phyloP scores from a whole-genome alignment of 2,329 filamentous ascomycete genomes.

The Aspergillus arachidicola region DNA sequence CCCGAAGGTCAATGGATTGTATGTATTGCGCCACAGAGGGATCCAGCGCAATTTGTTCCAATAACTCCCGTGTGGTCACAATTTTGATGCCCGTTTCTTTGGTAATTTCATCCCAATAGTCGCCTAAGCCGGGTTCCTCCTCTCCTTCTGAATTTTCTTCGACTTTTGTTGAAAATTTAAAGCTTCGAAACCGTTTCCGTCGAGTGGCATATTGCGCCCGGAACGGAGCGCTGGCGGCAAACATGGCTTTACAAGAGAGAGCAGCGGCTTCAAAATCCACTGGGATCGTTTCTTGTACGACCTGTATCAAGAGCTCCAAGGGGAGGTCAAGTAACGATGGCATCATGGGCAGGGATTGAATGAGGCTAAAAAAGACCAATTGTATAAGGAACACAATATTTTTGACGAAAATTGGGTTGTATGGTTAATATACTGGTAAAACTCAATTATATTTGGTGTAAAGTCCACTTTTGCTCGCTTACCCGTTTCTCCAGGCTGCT shows the following conservation, averaged over 20 bases:
- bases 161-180: conserved; percentile 1
- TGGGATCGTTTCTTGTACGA: conserved; percentile 5
- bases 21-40: conserved; percentile 5
- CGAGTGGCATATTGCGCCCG: conserved; percentile 4
- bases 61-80: conserved; percentile 1
- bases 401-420: background rate
- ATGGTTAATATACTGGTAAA: background rate
- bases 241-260: conserved; percentile 5
- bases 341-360: background rate
- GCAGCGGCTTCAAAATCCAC: conserved; percentile 6
- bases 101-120: conserved; percentile 2
- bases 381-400: background rate
- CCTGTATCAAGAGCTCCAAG: conserved; percentile 4
- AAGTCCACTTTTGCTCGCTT: background rate
- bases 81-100: conserved; percentile 3
- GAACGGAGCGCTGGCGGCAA: conserved; percentile 4
- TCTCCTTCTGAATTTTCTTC: background rate
- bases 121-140: background rate
- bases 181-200: conserved; percentile 7
- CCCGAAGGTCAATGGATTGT: conserved; percentile 1
- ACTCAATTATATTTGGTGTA: background rate
- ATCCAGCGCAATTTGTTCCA: conserved; percentile 8
- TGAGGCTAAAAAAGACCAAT: background rate
- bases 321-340: conserved; percentile 5
- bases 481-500: background rate